Evolutionary conservation across 495 filamentous ascomycete species (phyloP), one percentile per base, ranked within the genome.

Genomic region (Xylaria castorea): DNA sequence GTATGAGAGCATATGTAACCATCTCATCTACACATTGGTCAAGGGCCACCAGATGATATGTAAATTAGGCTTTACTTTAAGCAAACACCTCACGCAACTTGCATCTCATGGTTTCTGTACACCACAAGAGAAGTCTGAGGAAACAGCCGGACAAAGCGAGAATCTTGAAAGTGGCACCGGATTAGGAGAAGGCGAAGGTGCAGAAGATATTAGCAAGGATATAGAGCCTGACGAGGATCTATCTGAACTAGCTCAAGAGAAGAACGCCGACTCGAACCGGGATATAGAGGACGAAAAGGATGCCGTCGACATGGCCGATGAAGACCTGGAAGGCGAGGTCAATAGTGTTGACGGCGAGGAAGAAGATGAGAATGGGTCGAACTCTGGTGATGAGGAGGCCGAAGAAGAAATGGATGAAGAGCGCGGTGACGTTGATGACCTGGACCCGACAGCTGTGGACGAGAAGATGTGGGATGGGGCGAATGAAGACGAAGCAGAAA

Each of bases 391-490:
- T 3, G 84, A 89, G 11, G 86, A 87, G 16, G 87, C 85, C 30
- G 88, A 91, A 25, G 87, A 90, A 38, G 89, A 92, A 68, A 89
- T 97, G 74, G 94, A 97, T 71, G 95, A 97, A 76, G 92, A 97
- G 82, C 86, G 90, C 11, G 97, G 94, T 6, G 91, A 92, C 78
- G 93, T 99, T 7, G 92, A 97, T 84, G 93, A 95, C 74, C 84
- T 97, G 25, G 94, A 97, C 74, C 90, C 93, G 8, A 91, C 89
- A 22, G 93, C 94, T 20, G 91, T 99, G 1, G 96, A 99, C 79
- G 96, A 99, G 82, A 98, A 98, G 84, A 91, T 98, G 85, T 99
- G 96, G 96, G 94, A 98, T 81, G 94, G 92, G 11, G 89, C 88
- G 55, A 89, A 87, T 22, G 91, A 93, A 63, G 91, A 94, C 20